Evolutionary conservation across 106 monocot species (phyloP).

Genomic region (Acanthochlamys bracteata): DNA sequence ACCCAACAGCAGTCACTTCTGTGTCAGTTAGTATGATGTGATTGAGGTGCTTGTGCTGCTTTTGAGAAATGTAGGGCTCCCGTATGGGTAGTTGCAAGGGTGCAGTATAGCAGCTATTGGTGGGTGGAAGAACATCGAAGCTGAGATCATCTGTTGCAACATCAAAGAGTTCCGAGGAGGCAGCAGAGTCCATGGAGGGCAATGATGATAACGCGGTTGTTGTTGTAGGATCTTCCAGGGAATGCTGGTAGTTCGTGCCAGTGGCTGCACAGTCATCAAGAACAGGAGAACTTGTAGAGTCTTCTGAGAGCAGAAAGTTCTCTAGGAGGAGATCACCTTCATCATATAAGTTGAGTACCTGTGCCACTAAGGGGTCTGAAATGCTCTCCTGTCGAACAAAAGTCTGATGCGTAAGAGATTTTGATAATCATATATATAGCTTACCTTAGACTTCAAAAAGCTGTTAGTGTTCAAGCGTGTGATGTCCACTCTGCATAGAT

Average conservation of each 20-base stretch:
- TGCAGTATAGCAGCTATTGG: background rate
- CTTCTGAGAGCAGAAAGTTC: slow-evolving; percentile 15
- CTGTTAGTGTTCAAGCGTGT: background rate
- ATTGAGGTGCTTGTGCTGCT: slow-evolving; percentile 14
- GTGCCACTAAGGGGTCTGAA: background rate
- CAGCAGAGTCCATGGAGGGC: slow-evolving; percentile 28
- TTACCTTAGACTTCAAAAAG: background rate
- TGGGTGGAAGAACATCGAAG: background rate
- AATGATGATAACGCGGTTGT: slow-evolving; percentile 23
- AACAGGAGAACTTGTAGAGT: slow-evolving; percentile 17
- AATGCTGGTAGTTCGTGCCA: slow-evolving; percentile 9
- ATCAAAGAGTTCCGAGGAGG: slow-evolving; percentile 39
- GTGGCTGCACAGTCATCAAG: background rate
- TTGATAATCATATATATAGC: background rate
- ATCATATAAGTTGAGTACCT: slow-evolving; percentile 12
- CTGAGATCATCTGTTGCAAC: slow-evolving; percentile 7
- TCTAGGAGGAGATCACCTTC: slow-evolving; percentile 27
- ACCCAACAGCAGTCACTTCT: slow-evolving; percentile 1
- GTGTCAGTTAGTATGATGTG: slow-evolving; percentile 14
- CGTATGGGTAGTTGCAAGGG: background rate
- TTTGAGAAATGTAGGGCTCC: background rate
- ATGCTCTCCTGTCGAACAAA: background rate
- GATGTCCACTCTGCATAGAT: background rate
- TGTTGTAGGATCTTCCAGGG: no score
- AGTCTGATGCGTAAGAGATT: background rate